Base-by-base conservation (phyloP, 805 yeast genomes). In the Ogataea populi-albae region DNA sequence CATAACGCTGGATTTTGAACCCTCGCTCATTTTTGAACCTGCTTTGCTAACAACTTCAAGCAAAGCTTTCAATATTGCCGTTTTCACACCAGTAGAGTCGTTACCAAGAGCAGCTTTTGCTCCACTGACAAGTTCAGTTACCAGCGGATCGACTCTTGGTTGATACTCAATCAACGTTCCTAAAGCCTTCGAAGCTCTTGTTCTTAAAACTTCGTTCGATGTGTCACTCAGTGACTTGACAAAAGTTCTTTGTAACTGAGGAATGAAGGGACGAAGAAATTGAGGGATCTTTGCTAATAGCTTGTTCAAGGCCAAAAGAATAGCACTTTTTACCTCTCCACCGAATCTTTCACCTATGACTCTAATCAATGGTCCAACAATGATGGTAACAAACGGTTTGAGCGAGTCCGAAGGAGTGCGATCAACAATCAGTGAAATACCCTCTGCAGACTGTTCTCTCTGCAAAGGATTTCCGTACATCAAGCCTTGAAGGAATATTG, bases 281-380 rank as follows among this genome's bases (percentile, higher is more conserved):
- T 83, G 86, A 2, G 98, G 96, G 49, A 91, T 84, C 67, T 87
- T 85, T 17, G 65, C 65, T 52, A 93, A 78, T 55, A 94, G 66
- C 45, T 75, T 75, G 55, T 83, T 84, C 59, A 94, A 73, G 1
- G 98, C 95, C 44, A 73, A 71, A 54, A 93, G 70, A 49, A 94
- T 91, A n/a, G 96, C 95, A 23, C 95, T 81, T 69, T 93, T 93
- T 50, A 93, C 86, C 49, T 88, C 96, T 43, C 95, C 74, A 12
- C 81, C 75, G 47, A 86, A 91, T 61, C 96, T 79, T 62, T 93
- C 99, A 55, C 99, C 98, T 55, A 91, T 86, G 38, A 91, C 95
- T 71, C 99, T 87, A 64, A 93, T 93, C 55, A 93, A 73, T 25
- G 98, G 98, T 65, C 99, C 99, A 18, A 96, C 89, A 45, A 94